phyloP scores from a whole-genome alignment of 495 filamentous ascomycete genomes.

The Xylaria castorea region DNA sequence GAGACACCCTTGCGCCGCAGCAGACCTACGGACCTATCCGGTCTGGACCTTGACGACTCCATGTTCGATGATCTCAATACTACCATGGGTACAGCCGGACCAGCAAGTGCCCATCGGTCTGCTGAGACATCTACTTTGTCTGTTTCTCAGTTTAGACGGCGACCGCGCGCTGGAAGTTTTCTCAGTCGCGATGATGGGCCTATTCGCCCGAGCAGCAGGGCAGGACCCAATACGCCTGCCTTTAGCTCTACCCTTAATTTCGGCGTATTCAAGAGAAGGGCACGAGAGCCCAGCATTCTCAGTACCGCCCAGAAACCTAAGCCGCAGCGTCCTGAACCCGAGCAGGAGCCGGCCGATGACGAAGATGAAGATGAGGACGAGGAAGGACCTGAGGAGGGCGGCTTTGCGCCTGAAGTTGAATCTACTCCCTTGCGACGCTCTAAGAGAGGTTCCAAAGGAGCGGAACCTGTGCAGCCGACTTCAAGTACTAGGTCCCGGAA shows the following conservation, averaged over 20 bases:
- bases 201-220: conserved; percentile 56
- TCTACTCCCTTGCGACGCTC: conserved; percentile 49
- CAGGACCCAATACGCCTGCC: conserved; percentile 52
- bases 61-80: conserved; percentile 55
- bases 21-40: conserved; percentile 48
- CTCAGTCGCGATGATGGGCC: conserved; percentile 50
- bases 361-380: conserved; percentile 29
- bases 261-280: conserved; percentile 52
- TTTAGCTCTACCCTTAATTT: conserved; percentile 53
- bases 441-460: conserved; percentile 42
- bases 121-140: conserved; percentile 54
- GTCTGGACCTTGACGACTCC: conserved; percentile 54
- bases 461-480: conserved; percentile 30
- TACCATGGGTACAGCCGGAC: conserved; percentile 45
- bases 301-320: conserved; percentile 49
- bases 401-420: conserved; percentile 54
- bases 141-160: conserved; percentile 49
- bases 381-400: conserved; percentile 36
- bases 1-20: conserved; percentile 36
- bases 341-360: conserved; percentile 32
- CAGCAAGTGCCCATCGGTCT: conserved; percentile 45
- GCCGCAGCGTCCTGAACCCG: conserved; percentile 39
- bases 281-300: conserved; percentile 57
- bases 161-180: conserved; percentile 55
- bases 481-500: conserved; percentile 47